Evolutionary conservation across 345 rosid genomes (phyloP).

Genomic region (Reutealis trisperma): DNA sequence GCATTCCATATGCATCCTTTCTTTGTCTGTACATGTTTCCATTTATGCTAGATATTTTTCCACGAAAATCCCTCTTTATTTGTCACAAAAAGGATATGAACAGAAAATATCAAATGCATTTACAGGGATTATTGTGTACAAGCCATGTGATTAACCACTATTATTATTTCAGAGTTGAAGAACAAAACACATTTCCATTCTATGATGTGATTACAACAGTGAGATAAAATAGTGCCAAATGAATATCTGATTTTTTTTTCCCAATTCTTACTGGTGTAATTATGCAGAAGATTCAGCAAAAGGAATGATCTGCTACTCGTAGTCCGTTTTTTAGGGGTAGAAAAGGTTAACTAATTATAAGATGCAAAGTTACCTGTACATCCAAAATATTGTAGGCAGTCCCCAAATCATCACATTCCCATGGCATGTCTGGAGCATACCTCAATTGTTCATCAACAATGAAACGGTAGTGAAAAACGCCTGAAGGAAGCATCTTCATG

Average conservation of each 20-base stretch:
- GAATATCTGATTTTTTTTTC: not conserved
- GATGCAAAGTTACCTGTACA: conserved; percentile 42
- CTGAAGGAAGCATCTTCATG: conserved; percentile 52
- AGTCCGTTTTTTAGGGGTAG: not conserved
- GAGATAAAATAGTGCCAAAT: not conserved
- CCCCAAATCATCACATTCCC: conserved; percentile 43
- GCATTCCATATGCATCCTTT: not conserved
- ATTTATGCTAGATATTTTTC: not conserved
- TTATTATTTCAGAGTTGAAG: not conserved
- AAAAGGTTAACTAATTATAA: not conserved
- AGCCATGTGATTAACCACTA: not conserved
- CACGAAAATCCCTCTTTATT: not conserved
- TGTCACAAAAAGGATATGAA: not conserved
- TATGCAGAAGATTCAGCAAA: not conserved
- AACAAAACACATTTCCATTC: conserved; percentile 8
- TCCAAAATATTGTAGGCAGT: conserved; percentile 56
- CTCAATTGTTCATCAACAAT: conserved; percentile 48
- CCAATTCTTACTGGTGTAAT: not conserved
- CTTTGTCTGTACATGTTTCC: not conserved
- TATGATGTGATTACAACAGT: not conserved
- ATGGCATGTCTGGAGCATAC: conserved; percentile 50
- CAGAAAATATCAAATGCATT: not conserved
- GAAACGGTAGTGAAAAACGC: conserved; percentile 59
- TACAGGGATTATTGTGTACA: not conserved
- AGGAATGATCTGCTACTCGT: not conserved